These are phyloP conservation scores for Pseudevernia furfuracea DNA, from an alignment of 495 filamentous ascomycete species.

Conservation along the genomic window DNA sequence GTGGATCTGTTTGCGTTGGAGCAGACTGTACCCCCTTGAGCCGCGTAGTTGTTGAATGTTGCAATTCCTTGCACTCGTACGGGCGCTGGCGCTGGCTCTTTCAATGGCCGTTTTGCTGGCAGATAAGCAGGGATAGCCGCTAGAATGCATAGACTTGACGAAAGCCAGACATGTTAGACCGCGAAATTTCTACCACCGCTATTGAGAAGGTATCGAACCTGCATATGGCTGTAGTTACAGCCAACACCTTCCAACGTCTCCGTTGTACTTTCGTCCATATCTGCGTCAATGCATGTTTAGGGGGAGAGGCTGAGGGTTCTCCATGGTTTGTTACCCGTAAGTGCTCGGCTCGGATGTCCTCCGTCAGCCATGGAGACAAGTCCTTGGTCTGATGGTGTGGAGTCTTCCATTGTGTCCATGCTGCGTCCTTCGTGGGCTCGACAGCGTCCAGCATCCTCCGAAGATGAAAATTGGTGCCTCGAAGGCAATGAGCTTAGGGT, in stretches of 20 bases:
- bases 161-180: neutral
- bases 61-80: slow-evolving; percentile 12
- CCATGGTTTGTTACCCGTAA: neutral
- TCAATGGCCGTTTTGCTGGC: neutral
- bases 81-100: neutral
- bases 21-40: slow-evolving; percentile 8
- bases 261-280: neutral
- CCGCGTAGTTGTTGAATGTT: slow-evolving; percentile 18
- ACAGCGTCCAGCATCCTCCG: neutral
- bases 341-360: slow-evolving; percentile 5
- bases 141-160: neutral
- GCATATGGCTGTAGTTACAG: neutral
- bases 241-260: neutral
- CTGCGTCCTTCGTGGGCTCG: neutral
- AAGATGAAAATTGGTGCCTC: neutral
- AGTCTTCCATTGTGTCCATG: slow-evolving; percentile 1
- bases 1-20: neutral
- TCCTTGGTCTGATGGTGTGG: neutral
- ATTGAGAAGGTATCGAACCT: neutral
- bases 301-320: neutral
- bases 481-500: neutral
- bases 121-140: neutral
- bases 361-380: slow-evolving; percentile 1
- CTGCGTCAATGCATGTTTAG: neutral
- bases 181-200: neutral